These are phyloP conservation scores for Tulasnella sp. DNA, from an alignment of 768 basidiomycete species.

Conservation along the genomic window DNA sequence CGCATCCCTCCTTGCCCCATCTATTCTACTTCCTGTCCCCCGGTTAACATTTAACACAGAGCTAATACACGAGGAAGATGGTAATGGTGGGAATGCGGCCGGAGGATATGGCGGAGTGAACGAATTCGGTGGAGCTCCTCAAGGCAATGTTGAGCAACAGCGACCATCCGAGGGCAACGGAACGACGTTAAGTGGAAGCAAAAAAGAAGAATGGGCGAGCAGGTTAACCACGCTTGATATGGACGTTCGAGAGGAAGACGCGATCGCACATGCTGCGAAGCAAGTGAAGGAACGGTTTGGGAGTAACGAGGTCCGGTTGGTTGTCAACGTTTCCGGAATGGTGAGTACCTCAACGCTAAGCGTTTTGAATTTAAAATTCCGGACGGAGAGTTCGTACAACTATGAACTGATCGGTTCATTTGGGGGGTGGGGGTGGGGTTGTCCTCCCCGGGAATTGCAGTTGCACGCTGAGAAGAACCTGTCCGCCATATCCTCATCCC, in stretches of 20 bases:
- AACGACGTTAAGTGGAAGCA: neutral
- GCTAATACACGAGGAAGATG: neutral
- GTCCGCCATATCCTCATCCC: constrained; percentile 26
- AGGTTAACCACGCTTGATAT: constrained; percentile 30
- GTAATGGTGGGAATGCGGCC: neutral
- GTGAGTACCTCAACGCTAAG: constrained; percentile 26
- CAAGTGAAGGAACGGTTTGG: constrained; percentile 30
- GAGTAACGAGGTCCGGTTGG: constrained; percentile 29
- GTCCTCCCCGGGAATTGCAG: constrained; percentile 23
- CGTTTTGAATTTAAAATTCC: neutral
- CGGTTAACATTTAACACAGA: neutral
- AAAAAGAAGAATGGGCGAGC: constrained; percentile 12
- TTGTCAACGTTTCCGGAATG: constrained; percentile 35
- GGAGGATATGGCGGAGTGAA: neutral
- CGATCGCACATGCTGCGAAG: constrained; percentile 31
- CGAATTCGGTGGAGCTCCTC: neutral
- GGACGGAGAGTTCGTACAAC: neutral
- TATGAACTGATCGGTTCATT: neutral
- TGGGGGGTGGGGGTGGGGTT: too few relatives aligned
- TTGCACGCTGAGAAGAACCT: constrained; percentile 38
- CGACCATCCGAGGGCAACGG: neutral
- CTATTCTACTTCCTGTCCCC: neutral
- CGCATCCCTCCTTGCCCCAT: neutral
- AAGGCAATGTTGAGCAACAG: neutral
- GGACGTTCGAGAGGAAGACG: constrained; percentile 31